Evolutionary conservation across 23 red algal species (phyloP).

Genomic region (Agarophyton chilense): DNA sequence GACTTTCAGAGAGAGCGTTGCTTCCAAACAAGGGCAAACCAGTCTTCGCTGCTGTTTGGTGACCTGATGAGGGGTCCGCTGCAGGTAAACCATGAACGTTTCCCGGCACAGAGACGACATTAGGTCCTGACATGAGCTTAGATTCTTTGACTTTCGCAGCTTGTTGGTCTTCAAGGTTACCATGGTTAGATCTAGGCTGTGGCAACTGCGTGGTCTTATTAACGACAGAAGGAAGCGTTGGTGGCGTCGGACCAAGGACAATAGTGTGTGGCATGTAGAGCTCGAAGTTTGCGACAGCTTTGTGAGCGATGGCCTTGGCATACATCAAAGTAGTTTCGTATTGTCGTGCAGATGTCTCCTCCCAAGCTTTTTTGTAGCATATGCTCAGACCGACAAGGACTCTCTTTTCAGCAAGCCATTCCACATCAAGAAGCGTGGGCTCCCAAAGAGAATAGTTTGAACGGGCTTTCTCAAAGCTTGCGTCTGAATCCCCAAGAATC

Average conservation of each 20-base stretch:
- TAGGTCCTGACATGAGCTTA: neutral
- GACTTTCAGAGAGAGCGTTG: no score
- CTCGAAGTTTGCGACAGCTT: conserved; percentile 48
- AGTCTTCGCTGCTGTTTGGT: neutral
- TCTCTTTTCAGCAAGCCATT: conserved; percentile 64
- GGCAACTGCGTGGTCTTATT: neutral
- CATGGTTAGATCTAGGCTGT: neutral
- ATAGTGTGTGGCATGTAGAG: conserved; percentile 15
- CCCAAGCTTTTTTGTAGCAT: conserved; percentile 37
- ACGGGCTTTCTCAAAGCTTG: conserved; percentile 23
- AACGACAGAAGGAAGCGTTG: neutral
- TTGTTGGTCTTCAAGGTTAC: neutral
- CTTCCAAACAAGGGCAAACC: no score
- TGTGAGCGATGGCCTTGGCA: conserved; percentile 63
- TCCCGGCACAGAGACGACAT: neutral
- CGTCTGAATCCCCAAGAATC: conserved; percentile 40
- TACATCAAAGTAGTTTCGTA: conserved; percentile 54
- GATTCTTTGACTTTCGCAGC: neutral
- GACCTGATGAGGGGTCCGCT: neutral
- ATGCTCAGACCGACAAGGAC: conserved; percentile 41
- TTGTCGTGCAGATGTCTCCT: conserved; percentile 23
- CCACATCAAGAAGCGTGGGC: conserved; percentile 30
- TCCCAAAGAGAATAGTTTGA: conserved; percentile 63
- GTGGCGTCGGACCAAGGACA: neutral
- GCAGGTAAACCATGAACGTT: neutral